Base-by-base conservation (phyloP, 2,329 filamentous ascomycete genomes). In the Fusarium gaditjirri region DNA sequence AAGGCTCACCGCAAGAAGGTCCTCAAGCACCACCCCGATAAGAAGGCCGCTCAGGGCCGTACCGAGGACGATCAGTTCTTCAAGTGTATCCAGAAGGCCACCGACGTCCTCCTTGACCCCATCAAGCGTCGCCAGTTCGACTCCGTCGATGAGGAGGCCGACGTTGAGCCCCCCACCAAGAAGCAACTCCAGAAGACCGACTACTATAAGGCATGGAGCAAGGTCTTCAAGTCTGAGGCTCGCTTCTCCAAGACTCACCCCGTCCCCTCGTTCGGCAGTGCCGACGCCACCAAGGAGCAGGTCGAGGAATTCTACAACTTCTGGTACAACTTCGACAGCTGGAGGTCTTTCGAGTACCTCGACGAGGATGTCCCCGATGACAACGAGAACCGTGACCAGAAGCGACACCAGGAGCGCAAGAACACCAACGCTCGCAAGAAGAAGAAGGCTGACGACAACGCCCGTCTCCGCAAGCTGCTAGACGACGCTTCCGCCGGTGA, bases 81-180 rank as follows among this genome's bases (percentile, higher is more conserved):
- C 92, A 99, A 99, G 89, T 99, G 97, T 84, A 99, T 99, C 83
- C 97, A 99, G 83, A 98, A 98, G 84, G 96, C 96, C 64, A 95
- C 93, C 78, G 96, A 99, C 79, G 89, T 98, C 57, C 92, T 99
- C 23, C 89, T 94, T 61, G 96, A 99, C 86, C 96, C 96, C 56
- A 88, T 91, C 82, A 97, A 94, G 86, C 93, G 96, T 70, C 92
- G 95, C 65, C 96, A 99, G 85, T 99, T 93, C 85, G 96, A 99
- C 84, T 97, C 94, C 5, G 95, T 98, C 69, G 96, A 99, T 79
- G 95, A 98, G 84, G 91, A 90, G 76, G 96, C 96, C 71, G 93
- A 99, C 65, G 92, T 97, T 65, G 93, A 97, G 79, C 94, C 95
- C 49, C 97, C 97, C 0, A 90, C 88, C 81, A 98, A 98, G 90